These are phyloP conservation scores for Aspergillus wentii DNA, from an alignment of 495 filamentous ascomycete species.

Conservation along the genomic window DNA sequence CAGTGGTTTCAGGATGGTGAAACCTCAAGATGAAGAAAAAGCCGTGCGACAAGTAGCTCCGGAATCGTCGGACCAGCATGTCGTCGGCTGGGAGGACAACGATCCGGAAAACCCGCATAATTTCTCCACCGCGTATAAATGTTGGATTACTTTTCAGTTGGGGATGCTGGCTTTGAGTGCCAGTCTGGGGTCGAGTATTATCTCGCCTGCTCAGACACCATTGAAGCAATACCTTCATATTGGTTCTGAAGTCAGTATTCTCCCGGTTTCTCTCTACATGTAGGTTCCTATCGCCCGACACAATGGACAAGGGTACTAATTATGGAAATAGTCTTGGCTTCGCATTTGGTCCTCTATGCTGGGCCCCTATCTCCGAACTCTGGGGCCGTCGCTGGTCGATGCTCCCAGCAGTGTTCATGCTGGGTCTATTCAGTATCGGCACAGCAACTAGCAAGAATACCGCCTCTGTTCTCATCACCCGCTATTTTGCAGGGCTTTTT, in stretches of 20 bases:
- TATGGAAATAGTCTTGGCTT: constrained; percentile 10
- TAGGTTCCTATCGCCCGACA: constrained; percentile 6
- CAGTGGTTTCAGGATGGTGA: no score
- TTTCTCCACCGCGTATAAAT: no score
- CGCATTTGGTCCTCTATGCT: constrained; percentile 25
- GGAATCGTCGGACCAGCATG: no score
- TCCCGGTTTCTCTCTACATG: constrained; percentile 15
- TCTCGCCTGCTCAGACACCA: constrained; percentile 36
- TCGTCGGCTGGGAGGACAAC: no score
- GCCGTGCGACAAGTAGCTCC: no score
- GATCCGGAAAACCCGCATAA: no score
- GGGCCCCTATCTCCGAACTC: constrained; percentile 38
- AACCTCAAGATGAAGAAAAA: no score
- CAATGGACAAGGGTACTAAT: neutral
- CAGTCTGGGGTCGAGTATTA: constrained; percentile 45
- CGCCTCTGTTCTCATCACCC: constrained; percentile 32
- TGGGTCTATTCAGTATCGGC: constrained; percentile 40
- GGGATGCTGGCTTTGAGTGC: constrained; percentile 45
- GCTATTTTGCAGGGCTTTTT: constrained; percentile 46
- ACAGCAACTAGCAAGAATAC: constrained; percentile 32
- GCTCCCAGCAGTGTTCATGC: constrained; percentile 39
- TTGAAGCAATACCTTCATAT: constrained; percentile 33
- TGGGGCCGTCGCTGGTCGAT: constrained; percentile 37
- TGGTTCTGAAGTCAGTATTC: constrained; percentile 27
- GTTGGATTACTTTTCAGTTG: constrained; percentile 45